Percentiles rank a stretch among this genome's conserved stretches.
These are phyloP conservation scores for Besnoitia besnoiti DNA, from an alignment of 169 alveolate species.

Conservation along the genomic window DNA sequence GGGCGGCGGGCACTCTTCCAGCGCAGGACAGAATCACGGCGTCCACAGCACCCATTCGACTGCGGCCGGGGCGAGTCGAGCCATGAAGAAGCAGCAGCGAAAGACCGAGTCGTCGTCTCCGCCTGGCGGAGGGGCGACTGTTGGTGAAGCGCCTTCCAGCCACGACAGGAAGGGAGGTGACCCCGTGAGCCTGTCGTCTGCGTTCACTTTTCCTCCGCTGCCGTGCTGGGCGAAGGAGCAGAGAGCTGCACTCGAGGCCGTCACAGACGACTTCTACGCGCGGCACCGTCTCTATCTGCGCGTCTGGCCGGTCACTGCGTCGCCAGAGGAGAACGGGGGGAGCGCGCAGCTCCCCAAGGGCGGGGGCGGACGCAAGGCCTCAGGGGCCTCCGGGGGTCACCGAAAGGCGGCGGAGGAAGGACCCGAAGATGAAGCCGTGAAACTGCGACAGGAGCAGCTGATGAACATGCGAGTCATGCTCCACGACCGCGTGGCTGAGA, in stretches of 20 bases:
- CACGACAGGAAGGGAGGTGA: neutral
- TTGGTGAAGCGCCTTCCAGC: neutral
- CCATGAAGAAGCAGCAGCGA: neutral
- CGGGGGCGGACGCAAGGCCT: neutral
- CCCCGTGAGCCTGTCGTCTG: neutral
- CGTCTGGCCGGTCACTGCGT: slow-evolving; percentile 28
- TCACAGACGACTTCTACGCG: slow-evolving; percentile 13
- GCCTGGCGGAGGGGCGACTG: neutral
- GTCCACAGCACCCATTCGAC: no score
- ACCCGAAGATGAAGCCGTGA: slow-evolving; percentile 2
- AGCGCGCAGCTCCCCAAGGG: no score
- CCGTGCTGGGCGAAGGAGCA: slow-evolving; percentile 17
- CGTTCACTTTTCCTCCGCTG: neutral
- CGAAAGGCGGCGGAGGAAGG: neutral
- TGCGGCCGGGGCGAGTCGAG: neutral
- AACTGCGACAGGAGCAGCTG: slow-evolving; percentile 56
- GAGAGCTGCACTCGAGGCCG: neutral
- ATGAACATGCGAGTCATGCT: slow-evolving; percentile 37
- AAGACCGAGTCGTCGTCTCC: neutral
- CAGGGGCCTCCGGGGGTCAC: slow-evolving; percentile 4
- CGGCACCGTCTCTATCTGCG: slow-evolving; percentile 24
- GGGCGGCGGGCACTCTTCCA: no score
- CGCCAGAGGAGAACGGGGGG: neutral
- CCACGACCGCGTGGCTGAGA: slow-evolving; percentile 47
- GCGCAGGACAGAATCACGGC: no score